phyloP scores from a whole-genome alignment of 2,329 filamentous ascomycete genomes.

The Arachnomyces sp. region DNA sequence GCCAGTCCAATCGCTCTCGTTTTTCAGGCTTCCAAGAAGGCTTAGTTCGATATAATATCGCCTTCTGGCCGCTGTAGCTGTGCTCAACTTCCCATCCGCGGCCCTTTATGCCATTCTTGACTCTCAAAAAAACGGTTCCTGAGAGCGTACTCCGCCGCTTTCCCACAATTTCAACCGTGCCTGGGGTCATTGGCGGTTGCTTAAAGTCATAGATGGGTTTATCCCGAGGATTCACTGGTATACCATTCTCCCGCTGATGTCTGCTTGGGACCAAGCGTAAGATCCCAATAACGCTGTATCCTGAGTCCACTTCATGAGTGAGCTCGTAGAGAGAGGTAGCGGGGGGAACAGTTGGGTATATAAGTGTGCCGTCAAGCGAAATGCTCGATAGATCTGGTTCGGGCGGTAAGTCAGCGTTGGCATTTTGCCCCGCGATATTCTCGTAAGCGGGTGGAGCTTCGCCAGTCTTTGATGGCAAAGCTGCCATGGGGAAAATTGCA shows the following conservation, averaged over 20 bases:
- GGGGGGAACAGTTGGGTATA: slow-evolving; percentile 8
- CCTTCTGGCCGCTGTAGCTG: neutral
- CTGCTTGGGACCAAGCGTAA: slow-evolving; percentile 8
- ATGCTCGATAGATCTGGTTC: slow-evolving; percentile 7
- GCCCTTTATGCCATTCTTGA: slow-evolving; percentile 6
- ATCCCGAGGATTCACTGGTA: slow-evolving; percentile 3
- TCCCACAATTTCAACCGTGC: slow-evolving; percentile 11
- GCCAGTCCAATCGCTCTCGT: slow-evolving; percentile 9
- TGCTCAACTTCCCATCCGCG: slow-evolving; percentile 12
- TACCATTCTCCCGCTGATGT: neutral
- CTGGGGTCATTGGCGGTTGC: slow-evolving; percentile 6
- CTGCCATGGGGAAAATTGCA: no score
- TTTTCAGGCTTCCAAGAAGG: slow-evolving; percentile 8
- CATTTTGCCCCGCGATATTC: no score
- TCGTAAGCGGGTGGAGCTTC: no score
- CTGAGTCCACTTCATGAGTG: slow-evolving; percentile 10
- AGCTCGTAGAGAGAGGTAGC: slow-evolving; percentile 11
- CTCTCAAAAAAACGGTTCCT: slow-evolving; percentile 5
- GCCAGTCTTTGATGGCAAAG: no score
- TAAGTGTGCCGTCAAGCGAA: slow-evolving; percentile 10
- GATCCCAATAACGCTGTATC: slow-evolving; percentile 8
- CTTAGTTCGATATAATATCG: slow-evolving; percentile 10
- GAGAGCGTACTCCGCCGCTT: slow-evolving; percentile 11
- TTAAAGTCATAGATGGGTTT: slow-evolving; percentile 13
- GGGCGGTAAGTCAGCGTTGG: neutral